These are phyloP conservation scores for Mycena albidolilacea DNA, from an alignment of 768 basidiomycete genomes.

Conservation along the genomic window DNA sequence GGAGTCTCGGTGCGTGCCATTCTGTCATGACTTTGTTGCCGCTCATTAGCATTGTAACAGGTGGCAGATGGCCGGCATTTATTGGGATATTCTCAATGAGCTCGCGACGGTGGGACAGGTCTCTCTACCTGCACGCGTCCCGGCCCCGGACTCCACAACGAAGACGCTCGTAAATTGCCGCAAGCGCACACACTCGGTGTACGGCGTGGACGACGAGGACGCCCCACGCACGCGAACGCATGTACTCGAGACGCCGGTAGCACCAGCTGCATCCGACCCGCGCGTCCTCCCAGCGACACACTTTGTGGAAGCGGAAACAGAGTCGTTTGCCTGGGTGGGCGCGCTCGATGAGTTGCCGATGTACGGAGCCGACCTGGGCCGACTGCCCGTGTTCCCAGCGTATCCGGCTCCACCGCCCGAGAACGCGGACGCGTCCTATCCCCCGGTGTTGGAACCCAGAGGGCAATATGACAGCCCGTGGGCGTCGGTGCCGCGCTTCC, in stretches of 20 bases:
- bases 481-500: neutral
- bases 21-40: neutral
- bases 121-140: neutral
- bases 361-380: constrained; percentile 60
- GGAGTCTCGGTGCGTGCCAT: constrained; percentile 54
- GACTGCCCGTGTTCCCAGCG: constrained; percentile 50
- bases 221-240: neutral
- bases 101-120: constrained; percentile 19
- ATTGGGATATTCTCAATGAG: constrained; percentile 45
- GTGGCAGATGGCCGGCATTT: constrained; percentile 60
- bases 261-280: neutral
- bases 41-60: constrained; percentile 39
- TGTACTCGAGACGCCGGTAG: neutral
- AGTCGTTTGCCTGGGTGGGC: constrained; percentile 22
- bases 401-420: neutral
- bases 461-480: neutral
- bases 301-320: neutral
- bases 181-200: neutral
- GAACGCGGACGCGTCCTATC: constrained; percentile 7
- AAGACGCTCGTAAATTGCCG: neutral
- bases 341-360: constrained; percentile 51
- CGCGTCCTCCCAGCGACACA: neutral
- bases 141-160: neutral
- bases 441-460: neutral
- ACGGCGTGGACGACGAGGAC: too few relatives aligned